Percentiles rank a stretch among this genome's conserved stretches.
Evolutionary conservation across 257 asterid species (phyloP).

Genomic region (Haberlea rhodopensis): DNA sequence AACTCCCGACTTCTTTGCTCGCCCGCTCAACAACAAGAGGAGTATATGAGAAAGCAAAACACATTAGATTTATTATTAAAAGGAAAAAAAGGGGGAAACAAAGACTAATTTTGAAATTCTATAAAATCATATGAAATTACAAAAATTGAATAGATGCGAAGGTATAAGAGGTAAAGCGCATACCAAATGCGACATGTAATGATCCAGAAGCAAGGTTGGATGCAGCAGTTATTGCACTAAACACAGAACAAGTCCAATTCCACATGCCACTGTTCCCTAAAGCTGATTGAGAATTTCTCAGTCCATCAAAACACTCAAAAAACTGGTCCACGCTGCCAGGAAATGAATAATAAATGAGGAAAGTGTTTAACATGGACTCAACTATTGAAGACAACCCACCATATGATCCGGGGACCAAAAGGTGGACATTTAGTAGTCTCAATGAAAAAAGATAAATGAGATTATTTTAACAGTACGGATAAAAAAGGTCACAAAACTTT

Average conservation of each 20-base stretch:
- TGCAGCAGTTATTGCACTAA: slow-evolving; percentile 93
- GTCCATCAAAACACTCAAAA: slow-evolving; percentile 92
- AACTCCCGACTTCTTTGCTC: not conserved
- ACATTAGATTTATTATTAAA: too few relatives aligned
- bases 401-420: slow-evolving; percentile 3
- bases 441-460: slow-evolving; percentile 10
- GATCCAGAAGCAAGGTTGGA: slow-evolving; percentile 98
- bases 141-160: not conserved
- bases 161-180: slow-evolving; percentile 25
- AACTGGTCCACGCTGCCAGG: slow-evolving; percentile 93
- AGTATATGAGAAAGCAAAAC: not conserved
- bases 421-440: slow-evolving; percentile 15
- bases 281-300: slow-evolving; percentile 91
- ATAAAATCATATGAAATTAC: slow-evolving; percentile 9
- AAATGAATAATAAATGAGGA: slow-evolving; percentile 23
- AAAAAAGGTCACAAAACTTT: slow-evolving; percentile 8
- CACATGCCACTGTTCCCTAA: slow-evolving; percentile 93
- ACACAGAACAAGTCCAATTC: slow-evolving; percentile 96
- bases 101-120: not conserved
- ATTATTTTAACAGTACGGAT: slow-evolving; percentile 18
- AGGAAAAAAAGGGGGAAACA: not conserved
- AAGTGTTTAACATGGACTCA: slow-evolving; percentile 24
- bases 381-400: slow-evolving; percentile 5
- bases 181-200: slow-evolving; percentile 69
- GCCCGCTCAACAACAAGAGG: not conserved